A percentile compares a stretch with the other conserved stretches of the same genome.
These are phyloP conservation scores for Trichophaea hybrida DNA, from an alignment of 2,329 filamentous ascomycete species.

Conservation along the genomic window DNA sequence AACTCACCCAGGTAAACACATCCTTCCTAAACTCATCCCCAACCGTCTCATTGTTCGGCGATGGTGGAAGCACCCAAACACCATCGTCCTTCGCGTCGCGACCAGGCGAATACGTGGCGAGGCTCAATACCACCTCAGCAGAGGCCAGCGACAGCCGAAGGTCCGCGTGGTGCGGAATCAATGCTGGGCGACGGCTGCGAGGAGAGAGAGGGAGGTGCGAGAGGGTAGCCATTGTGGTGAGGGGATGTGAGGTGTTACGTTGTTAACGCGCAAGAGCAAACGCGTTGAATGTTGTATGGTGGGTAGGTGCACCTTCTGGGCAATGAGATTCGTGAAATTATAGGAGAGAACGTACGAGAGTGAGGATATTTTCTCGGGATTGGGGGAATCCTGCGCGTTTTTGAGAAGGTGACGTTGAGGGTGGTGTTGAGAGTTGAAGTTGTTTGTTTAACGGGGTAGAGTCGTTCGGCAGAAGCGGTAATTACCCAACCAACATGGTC, in stretches of 20 bases:
- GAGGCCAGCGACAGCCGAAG: conserved; percentile 18
- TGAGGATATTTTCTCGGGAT: too few species aligned
- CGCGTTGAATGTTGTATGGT: too few species aligned
- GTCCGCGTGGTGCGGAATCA: conserved; percentile 21
- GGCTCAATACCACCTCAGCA: conserved; percentile 14
- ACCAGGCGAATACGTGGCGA: conserved; percentile 16
- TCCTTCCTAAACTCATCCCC: neutral
- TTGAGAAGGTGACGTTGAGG: too few species aligned
- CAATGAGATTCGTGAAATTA: too few species aligned
- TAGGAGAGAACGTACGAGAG: too few species aligned
- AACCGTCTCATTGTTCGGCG: neutral
- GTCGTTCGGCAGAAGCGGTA: too few species aligned
- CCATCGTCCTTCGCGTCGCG: neutral
- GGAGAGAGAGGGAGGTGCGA: conserved; percentile 14
- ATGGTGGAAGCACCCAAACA: neutral
- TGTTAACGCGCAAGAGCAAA: too few species aligned
- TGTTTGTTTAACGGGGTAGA: too few species aligned
- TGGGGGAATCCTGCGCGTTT: too few species aligned
- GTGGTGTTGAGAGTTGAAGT: too few species aligned
- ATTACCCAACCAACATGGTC: too few species aligned
- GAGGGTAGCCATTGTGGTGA: conserved; percentile 11
- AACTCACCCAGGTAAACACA: neutral
- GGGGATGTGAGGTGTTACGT: neutral
- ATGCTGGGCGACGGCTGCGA: conserved; percentile 19
- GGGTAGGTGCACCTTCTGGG: too few species aligned